These are phyloP conservation scores for Daldinia concentrica DNA, from an alignment of 495 filamentous ascomycete species.

Conservation along the genomic window DNA sequence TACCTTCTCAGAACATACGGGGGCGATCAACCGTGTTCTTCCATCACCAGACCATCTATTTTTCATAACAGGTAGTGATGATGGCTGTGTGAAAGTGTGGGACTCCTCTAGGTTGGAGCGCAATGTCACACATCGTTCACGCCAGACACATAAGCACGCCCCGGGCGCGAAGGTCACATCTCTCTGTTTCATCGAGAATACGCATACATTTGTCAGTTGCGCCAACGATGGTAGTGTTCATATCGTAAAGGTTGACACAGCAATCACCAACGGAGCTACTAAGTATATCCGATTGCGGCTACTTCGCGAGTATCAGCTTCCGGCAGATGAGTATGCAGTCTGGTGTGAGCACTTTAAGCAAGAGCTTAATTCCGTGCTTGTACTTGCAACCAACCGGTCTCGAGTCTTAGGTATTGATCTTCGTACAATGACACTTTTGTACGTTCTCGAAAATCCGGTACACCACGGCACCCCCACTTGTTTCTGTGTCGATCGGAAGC, in stretches of 20 bases:
- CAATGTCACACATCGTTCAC: conserved; percentile 83
- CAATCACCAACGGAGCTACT: conserved; percentile 62
- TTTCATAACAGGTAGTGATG: conserved; percentile 93
- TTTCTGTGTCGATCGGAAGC: conserved; percentile 85
- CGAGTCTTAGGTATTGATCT: conserved; percentile 86
- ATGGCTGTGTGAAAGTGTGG: conserved; percentile 93
- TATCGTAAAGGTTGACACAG: conserved; percentile 85
- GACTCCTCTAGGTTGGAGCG: conserved; percentile 88
- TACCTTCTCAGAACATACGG: conserved; percentile 87
- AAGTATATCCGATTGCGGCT: conserved; percentile 81
- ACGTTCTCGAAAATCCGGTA: conserved; percentile 84
- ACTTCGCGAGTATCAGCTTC: conserved; percentile 83
- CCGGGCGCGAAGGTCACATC: conserved; percentile 76
- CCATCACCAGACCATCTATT: conserved; percentile 92
- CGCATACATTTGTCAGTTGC: conserved; percentile 89
- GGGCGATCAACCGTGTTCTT: conserved; percentile 81
- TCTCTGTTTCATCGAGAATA: conserved; percentile 90
- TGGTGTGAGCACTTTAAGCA: conserved; percentile 93
- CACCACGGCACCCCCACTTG: conserved; percentile 94
- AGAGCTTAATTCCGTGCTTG: conserved; percentile 79
- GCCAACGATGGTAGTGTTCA: conserved; percentile 91
- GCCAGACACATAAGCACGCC: conserved; percentile 85
- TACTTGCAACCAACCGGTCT: conserved; percentile 87
- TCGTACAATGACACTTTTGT: conserved; percentile 84
- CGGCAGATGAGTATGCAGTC: conserved; percentile 76